phyloP scores from a whole-genome alignment of 306 rosid genomes.

The Vachellia pachyceras region DNA sequence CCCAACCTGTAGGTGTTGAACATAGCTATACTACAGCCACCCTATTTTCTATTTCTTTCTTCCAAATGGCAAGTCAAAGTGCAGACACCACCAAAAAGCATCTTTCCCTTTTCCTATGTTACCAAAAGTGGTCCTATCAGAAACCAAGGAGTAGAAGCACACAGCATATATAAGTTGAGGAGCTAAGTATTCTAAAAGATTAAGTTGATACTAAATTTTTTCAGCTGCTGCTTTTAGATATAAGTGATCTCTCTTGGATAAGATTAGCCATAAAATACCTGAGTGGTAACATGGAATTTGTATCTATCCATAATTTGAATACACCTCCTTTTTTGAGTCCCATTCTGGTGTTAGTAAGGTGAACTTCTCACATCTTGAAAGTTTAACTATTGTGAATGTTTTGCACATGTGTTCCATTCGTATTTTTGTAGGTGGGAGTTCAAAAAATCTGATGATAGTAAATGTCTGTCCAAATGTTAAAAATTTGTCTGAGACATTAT shows the following conservation, averaged over 20 bases:
- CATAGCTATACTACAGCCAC: no score
- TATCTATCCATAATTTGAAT: not conserved
- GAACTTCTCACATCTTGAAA: conserved; percentile 9
- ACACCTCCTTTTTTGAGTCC: not conserved
- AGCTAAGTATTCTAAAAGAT: not conserved
- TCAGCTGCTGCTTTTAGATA: not conserved
- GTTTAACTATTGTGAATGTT: conserved; percentile 11
- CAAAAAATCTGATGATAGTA: conserved; percentile 87
- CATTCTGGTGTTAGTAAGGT: not conserved
- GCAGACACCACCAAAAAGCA: no score
- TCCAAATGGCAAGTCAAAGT: no score
- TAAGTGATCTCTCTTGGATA: not conserved
- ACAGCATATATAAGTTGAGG: not conserved
- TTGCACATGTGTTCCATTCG: conserved; percentile 9
- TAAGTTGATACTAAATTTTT: not conserved
- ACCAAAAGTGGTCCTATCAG: no score
- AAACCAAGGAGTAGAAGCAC: not conserved
- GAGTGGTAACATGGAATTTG: not conserved
- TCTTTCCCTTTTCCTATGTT: no score
- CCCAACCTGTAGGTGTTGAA: no score
- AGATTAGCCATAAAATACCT: not conserved
- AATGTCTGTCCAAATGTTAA: conserved; percentile 75
- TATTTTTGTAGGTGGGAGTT: conserved; percentile 74
- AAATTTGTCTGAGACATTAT: conserved; percentile 78
- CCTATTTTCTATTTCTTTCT: no score